These are phyloP conservation scores for Nitzschia sp. DNA, from an alignment of 108 stramenopile species.

Conservation along the genomic window DNA sequence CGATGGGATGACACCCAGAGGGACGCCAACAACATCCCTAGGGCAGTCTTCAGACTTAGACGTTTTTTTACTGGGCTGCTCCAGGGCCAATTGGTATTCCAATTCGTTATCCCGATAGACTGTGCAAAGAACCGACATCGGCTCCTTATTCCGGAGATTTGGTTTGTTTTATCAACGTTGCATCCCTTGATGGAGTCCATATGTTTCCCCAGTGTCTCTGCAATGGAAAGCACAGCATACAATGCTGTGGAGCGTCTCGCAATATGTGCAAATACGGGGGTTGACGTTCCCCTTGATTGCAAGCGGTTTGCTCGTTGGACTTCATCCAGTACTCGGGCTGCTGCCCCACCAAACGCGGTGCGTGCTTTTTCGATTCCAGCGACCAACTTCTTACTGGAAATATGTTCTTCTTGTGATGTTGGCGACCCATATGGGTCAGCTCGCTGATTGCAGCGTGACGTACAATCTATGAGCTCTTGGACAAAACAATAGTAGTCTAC, in stretches of 20 bases:
- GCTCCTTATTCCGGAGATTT: not conserved
- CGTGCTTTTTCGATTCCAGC: not conserved
- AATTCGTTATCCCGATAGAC: not conserved
- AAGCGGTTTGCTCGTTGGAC: constrained; percentile 10
- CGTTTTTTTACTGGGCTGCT: constrained; percentile 29
- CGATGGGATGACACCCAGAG: constrained; percentile 44
- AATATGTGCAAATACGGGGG: constrained; percentile 30
- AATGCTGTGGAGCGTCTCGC: constrained; percentile 29
- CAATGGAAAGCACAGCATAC: constrained; percentile 27
- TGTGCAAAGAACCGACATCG: not conserved
- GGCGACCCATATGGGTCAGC: not conserved
- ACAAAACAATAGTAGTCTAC: constrained; percentile 23
- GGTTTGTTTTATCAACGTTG: not conserved
- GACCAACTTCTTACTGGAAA: not conserved
- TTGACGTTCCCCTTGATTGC: constrained; percentile 21
- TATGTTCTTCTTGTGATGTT: not conserved
- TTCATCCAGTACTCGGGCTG: not conserved
- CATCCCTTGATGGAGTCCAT: constrained; percentile 1
- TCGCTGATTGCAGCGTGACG: constrained; percentile 2
- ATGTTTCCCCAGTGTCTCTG: constrained; percentile 11
- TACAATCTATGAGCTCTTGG: constrained; percentile 21
- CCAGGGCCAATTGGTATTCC: constrained; percentile 40
- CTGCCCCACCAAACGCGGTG: constrained; percentile 7
- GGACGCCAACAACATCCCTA: constrained; percentile 46
- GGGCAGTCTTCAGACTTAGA: constrained; percentile 44